Base-by-base conservation (phyloP, 805 yeast species). In the Candida piceae region DNA sequence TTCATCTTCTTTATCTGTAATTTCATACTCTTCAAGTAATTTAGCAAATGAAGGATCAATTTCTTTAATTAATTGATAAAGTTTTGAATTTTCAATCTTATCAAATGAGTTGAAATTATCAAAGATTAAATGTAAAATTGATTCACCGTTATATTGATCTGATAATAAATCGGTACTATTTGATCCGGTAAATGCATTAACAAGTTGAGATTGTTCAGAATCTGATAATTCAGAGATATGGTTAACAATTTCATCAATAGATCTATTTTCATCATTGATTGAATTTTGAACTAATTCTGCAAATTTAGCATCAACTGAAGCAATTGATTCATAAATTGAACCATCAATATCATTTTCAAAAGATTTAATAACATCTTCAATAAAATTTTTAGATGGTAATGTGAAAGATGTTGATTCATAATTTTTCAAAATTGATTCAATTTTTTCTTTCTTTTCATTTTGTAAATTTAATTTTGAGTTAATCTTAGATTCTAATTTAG, bases 21-120 rank as follows among this genome's bases (percentile, higher is more conserved):
- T 29, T 32, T 48, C 45, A 31, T 53, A 49, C 16, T 44, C 47
- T 7, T 38, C 32, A 11, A 57, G 31, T 17, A 50, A 37, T 7
- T 42, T 27, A 1, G 55, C 49, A 44, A 57, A 55, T 27, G 31
- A 31, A 10, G 50, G 41, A 38, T 57, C 62, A 23, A 54, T 37
- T 25, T 44, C 45, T n/a, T 44, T 31, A 17, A 58, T 36, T 6
- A 52, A 34, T 17, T 43, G 34, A 28, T 36, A 51, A 25, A 57
- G 38, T 32, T 51, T 46, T 7, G 60, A 43, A 13, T 40, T 41
- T 11, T 46, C 44, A 5, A 55, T 37, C 11, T 44, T 34, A 16
- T 46, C 47, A 23, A 48, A 54, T 21, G 37, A 27, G 32, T 50
- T 49, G 38, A 54, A 46, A 26, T 53, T 40, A 15, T 52, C 51